Evolutionary conservation across 176 grass and related monocot species (phyloP).

Genomic region (Carex pumila): DNA sequence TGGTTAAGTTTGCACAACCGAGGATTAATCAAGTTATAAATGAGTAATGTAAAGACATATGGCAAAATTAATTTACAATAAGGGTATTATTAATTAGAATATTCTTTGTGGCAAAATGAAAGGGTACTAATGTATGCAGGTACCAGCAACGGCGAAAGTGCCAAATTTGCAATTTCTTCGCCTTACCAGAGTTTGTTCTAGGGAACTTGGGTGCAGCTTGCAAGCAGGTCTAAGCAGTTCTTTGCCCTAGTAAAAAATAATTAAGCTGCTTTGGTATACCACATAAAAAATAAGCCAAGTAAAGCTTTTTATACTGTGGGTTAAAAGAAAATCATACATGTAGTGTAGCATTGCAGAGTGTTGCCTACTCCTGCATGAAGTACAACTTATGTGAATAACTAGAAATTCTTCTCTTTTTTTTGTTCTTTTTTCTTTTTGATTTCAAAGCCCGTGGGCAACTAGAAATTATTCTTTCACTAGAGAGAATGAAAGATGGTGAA

Average conservation of each 20-base stretch:
- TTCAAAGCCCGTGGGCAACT: too few species aligned
- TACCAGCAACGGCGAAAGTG: not conserved
- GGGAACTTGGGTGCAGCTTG: slow-evolving; percentile 33
- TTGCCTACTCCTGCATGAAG: slow-evolving; percentile 44
- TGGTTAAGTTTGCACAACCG: not conserved
- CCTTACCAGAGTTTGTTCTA: slow-evolving; percentile 37
- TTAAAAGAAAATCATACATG: slow-evolving; percentile 36
- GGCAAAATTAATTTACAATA: not conserved
- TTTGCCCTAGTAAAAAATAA: slow-evolving; percentile 42
- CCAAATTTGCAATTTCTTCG: not conserved
- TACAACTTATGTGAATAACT: not conserved
- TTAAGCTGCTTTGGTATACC: not conserved
- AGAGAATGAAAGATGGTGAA: not conserved
- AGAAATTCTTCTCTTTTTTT: not conserved
- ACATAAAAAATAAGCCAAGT: not conserved
- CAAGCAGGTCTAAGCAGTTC: slow-evolving; percentile 44
- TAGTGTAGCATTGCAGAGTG: slow-evolving; percentile 38
- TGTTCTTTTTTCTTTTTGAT: too few species aligned
- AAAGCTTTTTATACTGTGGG: not conserved
- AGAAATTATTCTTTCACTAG: not conserved
- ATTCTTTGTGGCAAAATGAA: not conserved
- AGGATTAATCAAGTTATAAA: not conserved
- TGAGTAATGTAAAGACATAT: not conserved
- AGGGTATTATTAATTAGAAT: not conserved
- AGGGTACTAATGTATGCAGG: not conserved